A percentile compares a stretch with the other conserved stretches of the same genome.
phyloP scores from a whole-genome alignment of 306 rosid species.

The Ceratonia siliqua region DNA sequence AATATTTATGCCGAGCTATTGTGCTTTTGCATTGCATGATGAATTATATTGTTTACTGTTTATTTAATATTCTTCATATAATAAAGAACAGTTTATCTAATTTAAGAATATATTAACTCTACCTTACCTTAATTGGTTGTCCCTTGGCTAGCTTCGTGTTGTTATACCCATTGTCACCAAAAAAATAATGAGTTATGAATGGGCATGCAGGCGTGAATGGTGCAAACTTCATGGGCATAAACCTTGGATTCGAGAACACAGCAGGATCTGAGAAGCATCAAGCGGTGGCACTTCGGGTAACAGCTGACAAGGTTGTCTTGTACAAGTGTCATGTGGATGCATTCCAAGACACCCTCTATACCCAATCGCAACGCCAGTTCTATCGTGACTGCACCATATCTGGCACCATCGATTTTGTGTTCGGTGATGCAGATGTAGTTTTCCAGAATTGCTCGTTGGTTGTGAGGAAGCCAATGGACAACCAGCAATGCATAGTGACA shows the following conservation, averaged over 20 bases:
- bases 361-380: conserved; percentile 51
- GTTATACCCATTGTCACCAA: too few relatives aligned
- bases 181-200: too few relatives aligned
- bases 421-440: conserved; percentile 43
- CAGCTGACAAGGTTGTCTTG: conserved; percentile 48
- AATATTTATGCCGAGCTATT: too few relatives aligned
- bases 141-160: not conserved
- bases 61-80: too few relatives aligned
- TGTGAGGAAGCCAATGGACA: conserved; percentile 41
- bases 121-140: too few relatives aligned
- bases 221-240: conserved; percentile 59
- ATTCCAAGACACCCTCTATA: conserved; percentile 53
- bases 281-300: conserved; percentile 54
- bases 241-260: conserved; percentile 61
- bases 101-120: too few relatives aligned
- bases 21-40: too few relatives aligned
- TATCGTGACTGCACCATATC: conserved; percentile 49
- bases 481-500: conserved; percentile 54
- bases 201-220: conserved; percentile 51
- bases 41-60: too few relatives aligned
- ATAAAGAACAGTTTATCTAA: too few relatives aligned
- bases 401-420: conserved; percentile 56
- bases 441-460: conserved; percentile 65
- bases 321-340: conserved; percentile 48
- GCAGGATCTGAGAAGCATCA: conserved; percentile 48